These are phyloP conservation scores for Kwoniella shivajii DNA, from an alignment of 1,284 basidiomycete species.

Conservation along the genomic window DNA sequence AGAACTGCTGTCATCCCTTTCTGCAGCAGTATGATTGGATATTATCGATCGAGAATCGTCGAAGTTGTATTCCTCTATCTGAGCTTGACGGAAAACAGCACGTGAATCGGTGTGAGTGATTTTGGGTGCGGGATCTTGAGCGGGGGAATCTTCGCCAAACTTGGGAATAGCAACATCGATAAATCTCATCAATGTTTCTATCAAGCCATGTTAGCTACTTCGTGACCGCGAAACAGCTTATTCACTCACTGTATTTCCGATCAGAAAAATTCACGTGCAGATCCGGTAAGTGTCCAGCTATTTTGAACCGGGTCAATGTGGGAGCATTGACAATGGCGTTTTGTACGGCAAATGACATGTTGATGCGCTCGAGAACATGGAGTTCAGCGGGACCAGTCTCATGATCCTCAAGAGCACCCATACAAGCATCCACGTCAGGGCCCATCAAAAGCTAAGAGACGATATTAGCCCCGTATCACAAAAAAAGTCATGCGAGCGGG, in stretches of 20 bases:
- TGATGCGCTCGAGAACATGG: conserved; percentile 92
- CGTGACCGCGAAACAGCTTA: no score
- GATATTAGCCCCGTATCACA: conserved; percentile 6
- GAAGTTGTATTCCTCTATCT: conserved; percentile 66
- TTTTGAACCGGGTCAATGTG: conserved; percentile 86
- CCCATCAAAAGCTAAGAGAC: conserved; percentile 81
- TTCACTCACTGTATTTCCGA: conserved; percentile 72
- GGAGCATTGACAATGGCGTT: conserved; percentile 90
- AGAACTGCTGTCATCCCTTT: conserved; percentile 55
- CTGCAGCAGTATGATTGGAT: conserved; percentile 44
- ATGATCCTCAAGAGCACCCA: conserved; percentile 69
- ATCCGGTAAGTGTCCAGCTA: conserved; percentile 85
- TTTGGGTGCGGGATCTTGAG: conserved; percentile 5
- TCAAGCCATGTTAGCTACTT: neutral
- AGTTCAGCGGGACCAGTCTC: conserved; percentile 61
- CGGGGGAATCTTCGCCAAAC: conserved; percentile 61
- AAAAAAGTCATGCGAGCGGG: neutral
- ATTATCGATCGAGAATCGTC: conserved; percentile 58
- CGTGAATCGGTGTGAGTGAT: conserved; percentile 11
- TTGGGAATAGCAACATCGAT: conserved; percentile 89
- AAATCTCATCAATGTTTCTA: conserved; percentile 81
- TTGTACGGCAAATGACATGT: conserved; percentile 85
- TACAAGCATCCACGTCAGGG: conserved; percentile 77
- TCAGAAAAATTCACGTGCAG: conserved; percentile 95
- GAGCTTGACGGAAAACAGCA: conserved; percentile 58